Evolutionary conservation across 495 filamentous ascomycete genomes (phyloP).

Genomic region (Penicillium diatomitis): DNA sequence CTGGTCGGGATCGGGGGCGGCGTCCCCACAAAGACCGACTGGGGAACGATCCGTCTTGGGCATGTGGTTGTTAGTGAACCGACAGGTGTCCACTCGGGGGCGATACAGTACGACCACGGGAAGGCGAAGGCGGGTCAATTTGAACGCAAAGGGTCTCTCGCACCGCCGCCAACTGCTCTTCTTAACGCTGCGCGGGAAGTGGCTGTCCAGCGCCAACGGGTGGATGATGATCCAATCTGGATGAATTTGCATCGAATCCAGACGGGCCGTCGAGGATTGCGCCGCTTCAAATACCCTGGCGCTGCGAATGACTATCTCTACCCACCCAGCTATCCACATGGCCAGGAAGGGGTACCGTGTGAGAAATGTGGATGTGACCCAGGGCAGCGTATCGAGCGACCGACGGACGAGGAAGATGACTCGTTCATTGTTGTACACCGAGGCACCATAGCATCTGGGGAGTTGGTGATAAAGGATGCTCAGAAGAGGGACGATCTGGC

Average conservation of each 20-base stretch:
- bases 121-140: constrained; percentile 15
- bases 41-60: constrained; percentile 23
- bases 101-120: constrained; percentile 19
- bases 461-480: constrained; percentile 22
- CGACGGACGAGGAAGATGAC: constrained; percentile 4
- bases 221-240: constrained; percentile 5
- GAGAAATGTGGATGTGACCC: constrained; percentile 6
- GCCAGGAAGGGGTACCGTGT: constrained; percentile 4
- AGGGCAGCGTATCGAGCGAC: constrained; percentile 4
- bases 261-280: background rate
- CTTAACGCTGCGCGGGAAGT: constrained; percentile 12
- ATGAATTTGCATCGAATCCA: constrained; percentile 8
- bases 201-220: constrained; percentile 1
- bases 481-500: constrained; percentile 10
- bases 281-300: constrained; percentile 10
- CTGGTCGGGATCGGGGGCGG: constrained; percentile 25
- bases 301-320: constrained; percentile 18
- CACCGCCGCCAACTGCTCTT: constrained; percentile 12
- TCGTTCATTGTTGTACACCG: constrained; percentile 18
- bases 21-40: constrained; percentile 14
- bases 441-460: constrained; percentile 29
- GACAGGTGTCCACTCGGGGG: constrained; percentile 11
- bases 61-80: constrained; percentile 29
- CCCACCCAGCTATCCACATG: constrained; percentile 14
- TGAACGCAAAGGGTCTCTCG: constrained; percentile 8